Evolutionary conservation across 2,329 filamentous ascomycete species (phyloP).

Genomic region (Herpotrichia juniperi): DNA sequence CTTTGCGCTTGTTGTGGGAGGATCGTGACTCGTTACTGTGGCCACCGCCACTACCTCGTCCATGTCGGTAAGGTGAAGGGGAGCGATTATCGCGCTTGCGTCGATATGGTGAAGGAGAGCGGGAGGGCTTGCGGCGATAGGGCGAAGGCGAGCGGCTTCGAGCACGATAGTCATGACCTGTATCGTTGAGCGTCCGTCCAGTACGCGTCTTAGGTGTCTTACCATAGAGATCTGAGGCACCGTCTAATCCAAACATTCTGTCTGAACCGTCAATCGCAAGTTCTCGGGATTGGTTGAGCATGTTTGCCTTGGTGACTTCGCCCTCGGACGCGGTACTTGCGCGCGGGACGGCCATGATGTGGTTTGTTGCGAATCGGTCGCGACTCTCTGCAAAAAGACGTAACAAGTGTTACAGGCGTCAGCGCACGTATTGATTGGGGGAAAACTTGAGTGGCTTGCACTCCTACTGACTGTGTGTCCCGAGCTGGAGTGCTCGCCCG

Average conservation of each 20-base stretch:
- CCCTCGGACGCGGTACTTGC: conserved; percentile 37
- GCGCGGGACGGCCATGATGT: conserved; percentile 30
- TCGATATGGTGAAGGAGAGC: conserved; percentile 25
- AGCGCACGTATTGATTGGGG: conserved; percentile 35
- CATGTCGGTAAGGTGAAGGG: conserved; percentile 35
- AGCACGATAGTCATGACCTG: conserved; percentile 21
- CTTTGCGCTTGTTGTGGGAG: conserved; percentile 31
- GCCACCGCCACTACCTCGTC: conserved; percentile 31
- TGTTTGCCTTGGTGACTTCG: conserved; percentile 45
- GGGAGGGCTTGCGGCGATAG: conserved; percentile 12
- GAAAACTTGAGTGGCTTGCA: conserved; percentile 33
- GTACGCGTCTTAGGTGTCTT: neutral
- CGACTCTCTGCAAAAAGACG: conserved; percentile 13
- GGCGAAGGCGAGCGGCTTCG: conserved; percentile 36
- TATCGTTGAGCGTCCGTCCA: neutral
- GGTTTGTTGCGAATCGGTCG: conserved; percentile 9
- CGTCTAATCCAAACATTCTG: conserved; percentile 36
- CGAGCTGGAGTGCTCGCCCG: conserved; percentile 22
- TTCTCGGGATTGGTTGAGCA: conserved; percentile 31
- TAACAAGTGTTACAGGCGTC: conserved; percentile 21
- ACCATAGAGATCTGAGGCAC: conserved; percentile 31
- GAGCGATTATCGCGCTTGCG: conserved; percentile 27
- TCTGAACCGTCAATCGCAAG: conserved; percentile 40
- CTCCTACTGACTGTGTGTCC: conserved; percentile 44
- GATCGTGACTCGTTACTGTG: conserved; percentile 51